Conservation (phyloP, 768 basidiomycete genomes). For the Rhodotorula taiwanensis region DNA sequence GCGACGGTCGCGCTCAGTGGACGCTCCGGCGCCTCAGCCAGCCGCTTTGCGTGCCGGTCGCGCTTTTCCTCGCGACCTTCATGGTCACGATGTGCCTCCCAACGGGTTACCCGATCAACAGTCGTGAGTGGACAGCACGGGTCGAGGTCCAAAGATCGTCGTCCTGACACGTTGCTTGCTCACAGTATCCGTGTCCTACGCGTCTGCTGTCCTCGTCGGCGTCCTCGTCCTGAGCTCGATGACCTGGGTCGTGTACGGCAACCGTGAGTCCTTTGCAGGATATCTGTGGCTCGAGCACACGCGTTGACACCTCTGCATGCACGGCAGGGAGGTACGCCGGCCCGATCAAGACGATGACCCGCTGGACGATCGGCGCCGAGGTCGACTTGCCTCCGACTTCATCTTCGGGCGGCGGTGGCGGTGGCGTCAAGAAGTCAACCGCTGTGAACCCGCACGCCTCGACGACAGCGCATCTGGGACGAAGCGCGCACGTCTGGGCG, state of each 20-base stretch:
- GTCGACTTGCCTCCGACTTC: constrained; percentile 43
- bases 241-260: constrained; percentile 46
- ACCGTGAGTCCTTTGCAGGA: constrained; percentile 28
- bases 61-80: constrained; percentile 39
- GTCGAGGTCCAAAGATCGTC: neutral
- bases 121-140: constrained; percentile 32
- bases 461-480: constrained; percentile 15
- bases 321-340: constrained; percentile 44
- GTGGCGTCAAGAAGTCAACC: neutral
- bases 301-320: neutral
- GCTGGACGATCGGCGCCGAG: constrained; percentile 48
- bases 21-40: constrained; percentile 44
- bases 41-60: constrained; percentile 37
- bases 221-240: constrained; percentile 41
- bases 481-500: constrained; percentile 31
- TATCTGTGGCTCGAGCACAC: too few relatives aligned
- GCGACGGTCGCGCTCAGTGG: constrained; percentile 46
- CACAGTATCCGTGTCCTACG: constrained; percentile 43
- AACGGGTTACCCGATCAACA: constrained; percentile 41
- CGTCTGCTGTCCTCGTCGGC: constrained; percentile 43
- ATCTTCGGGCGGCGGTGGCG: neutral
- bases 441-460: constrained; percentile 1
- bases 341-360: constrained; percentile 46
- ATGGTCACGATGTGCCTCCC: constrained; percentile 44
- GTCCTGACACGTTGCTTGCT: too few relatives aligned